Evolutionary conservation across 768 basidiomycete species (phyloP), one percentile per base, ranked within the genome.

Genomic region (Albatrellus ellisii): DNA sequence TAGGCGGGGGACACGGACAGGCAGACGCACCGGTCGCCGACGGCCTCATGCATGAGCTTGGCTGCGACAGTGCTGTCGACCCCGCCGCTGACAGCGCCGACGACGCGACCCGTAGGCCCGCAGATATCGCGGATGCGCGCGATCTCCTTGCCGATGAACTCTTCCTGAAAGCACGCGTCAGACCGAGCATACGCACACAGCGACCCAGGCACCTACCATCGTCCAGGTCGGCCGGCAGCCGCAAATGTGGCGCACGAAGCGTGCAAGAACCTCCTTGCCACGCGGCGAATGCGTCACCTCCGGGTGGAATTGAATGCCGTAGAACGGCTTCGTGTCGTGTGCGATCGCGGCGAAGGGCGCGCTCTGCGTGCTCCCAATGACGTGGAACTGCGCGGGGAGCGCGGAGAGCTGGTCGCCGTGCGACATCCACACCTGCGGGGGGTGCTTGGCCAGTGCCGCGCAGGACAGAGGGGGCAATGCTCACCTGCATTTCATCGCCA

Each of bases 11-110:
- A 10, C 17, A 17, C 4, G 26, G 7, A 18, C 21, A 11, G n/a
- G 33, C 22, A 12, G 29, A 50, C 67, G 32, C 55, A 87, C 89
- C 94, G 74, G 59, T 97, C 90, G 22, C 95, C 95, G 53, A 99
- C 98, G 21, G 95, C 95, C 66, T 97, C 92, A 52, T 98, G 92
- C 95, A 99, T 99, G 46, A 99, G 71, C 62, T 97, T 98, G 32
- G 95, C 95, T 4, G 95, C 95, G 12, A 99, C 95, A 0, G 91
- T 91, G 50, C 90, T 94, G 59, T 98, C 95, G 36, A 99, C 95
- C 37, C 95, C 95, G 21, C 95, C 95, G 47, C 83, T 87, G 38
- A 98, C 94, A 11, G 95, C 95, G 40, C 95, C 95, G 43, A 99
- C 97, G 39, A 99, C 95, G 40, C 91, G 90, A 26, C 92, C 94